These are phyloP conservation scores for Neobulgaria alba DNA, from an alignment of 2,329 filamentous ascomycete species.

Conservation along the genomic window DNA sequence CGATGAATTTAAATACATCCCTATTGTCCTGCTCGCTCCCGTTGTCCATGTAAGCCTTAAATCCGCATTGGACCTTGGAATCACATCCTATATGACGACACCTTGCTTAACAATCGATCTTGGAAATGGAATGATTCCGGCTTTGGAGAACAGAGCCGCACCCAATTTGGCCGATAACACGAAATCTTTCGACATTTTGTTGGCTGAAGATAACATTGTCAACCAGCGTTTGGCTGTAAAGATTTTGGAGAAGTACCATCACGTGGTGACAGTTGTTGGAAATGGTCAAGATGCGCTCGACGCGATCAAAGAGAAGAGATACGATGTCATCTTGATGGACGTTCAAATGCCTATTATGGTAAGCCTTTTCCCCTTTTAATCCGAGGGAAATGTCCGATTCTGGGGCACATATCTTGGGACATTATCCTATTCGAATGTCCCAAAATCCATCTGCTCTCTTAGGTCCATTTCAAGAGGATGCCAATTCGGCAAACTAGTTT, in stretches of 20 bases:
- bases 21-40: slow-evolving; percentile 85
- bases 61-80: slow-evolving; percentile 86
- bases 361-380: slow-evolving; percentile 28
- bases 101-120: slow-evolving; percentile 91
- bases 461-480: neutral
- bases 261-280: slow-evolving; percentile 83
- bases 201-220: slow-evolving; percentile 95
- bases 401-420: too few species aligned
- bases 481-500: neutral
- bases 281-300: slow-evolving; percentile 92
- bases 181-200: slow-evolving; percentile 87
- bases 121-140: slow-evolving; percentile 92
- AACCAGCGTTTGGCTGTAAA: slow-evolving; percentile 95
- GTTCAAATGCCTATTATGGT: slow-evolving; percentile 99
- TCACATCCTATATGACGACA: slow-evolving; percentile 98
- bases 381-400: too few species aligned
- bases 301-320: slow-evolving; percentile 83
- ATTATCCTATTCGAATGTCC: too few species aligned
- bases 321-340: slow-evolving; percentile 97
- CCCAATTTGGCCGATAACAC: slow-evolving; percentile 89
- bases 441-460: too few species aligned
- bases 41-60: slow-evolving; percentile 87
- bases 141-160: slow-evolving; percentile 84
- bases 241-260: slow-evolving; percentile 94
- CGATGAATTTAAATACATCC: slow-evolving; percentile 96